Evolutionary conservation across 305 asterid genomes (phyloP), one percentile per base, ranked within the genome.

Genomic region (Ajuga reptans): DNA sequence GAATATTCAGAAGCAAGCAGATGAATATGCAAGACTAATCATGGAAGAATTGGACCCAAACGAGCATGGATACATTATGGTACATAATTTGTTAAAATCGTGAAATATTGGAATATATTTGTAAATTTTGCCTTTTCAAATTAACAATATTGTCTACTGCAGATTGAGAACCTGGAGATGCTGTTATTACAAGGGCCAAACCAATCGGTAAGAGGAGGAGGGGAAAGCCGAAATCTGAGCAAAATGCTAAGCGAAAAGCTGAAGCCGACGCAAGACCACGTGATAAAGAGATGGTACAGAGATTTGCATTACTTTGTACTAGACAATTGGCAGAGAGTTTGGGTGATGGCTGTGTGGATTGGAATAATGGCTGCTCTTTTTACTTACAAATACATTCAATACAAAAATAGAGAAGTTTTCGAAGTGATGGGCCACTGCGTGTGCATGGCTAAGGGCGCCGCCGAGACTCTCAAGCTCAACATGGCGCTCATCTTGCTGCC

Each of bases 1-100:
- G n/a, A 93, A 81, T 62, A 93, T 93, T 55, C 96, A 93, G 78
- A 86, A 82, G 76, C 99, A 91, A 79, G 91, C 99, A 6, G 96
- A 93, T 45, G 99, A 93, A 82, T 93, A 91, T 42, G 99, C 99
- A 41, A 88, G 93, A 33, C 60, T 93, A 64, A 93, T 93, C 79
- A 91, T 93, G 97, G 99, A 93, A 67, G 99, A 91, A 75, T 73
- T 94, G 71, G 99, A 94, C 77, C 96, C 97, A 5, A 81, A 80
- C 69, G 82, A 84, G 17, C 86, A 72, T 0, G 98, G 98, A 67
- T 94, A 85, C 77, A 85, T 94, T 56, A 82, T 86, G 96, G 99
- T 94, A 86, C 3, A 5, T 33, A 41, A 17, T n/a, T n/a, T n/a
- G n/a, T n/a, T n/a, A n/a, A n/a, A n/a, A n/a, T n/a, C n/a, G n/a